Base-by-base conservation (phyloP, 1,284 basidiomycete genomes). In the Amylostereum areolatum region DNA sequence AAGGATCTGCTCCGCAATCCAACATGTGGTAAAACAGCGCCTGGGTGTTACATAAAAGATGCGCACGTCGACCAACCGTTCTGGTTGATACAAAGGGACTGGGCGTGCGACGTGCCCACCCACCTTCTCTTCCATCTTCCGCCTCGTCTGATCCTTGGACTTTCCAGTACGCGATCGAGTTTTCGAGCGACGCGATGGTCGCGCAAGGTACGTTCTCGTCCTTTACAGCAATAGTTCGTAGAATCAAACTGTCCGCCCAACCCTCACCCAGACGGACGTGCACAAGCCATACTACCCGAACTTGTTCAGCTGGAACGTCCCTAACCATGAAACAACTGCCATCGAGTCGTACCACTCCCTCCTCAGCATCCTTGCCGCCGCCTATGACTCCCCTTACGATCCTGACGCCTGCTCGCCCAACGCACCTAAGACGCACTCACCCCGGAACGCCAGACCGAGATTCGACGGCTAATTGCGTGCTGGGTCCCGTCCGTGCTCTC, bases 21-120 rank as follows among this genome's bases (percentile, higher is more conserved):
- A n/a, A n/a, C n/a, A n/a, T n/a, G n/a, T n/a, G n/a, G n/a, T n/a
- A n/a, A n/a, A n/a, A n/a, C 43, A 31, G 30, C 10, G 25, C 25
- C 49, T 28, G 6, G 28, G 5, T 36, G 46, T 40, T 35, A 43
- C 50, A 11, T 40, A 44, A 44, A 32, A 33, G 33, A 30, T 2
- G 43, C 10, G 5, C 33, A 12, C 25, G 39, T 28, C 9, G 45
- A n/a, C 52, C 81, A 77, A 3, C 48, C 76, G 3, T 78, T 87
- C 62, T 81, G 83, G 0, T 66, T 83, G 46, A 86, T 89, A 39
- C 80, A 84, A 57, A 64, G 77, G 31, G 85, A 84, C 36, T n/a
- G n/a, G n/a, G n/a, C n/a, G n/a, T n/a, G n/a, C n/a, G n/a, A n/a
- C n/a, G 80, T 83, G 62, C 50, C 75, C 67, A n/a, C 34, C 43